phyloP scores from a whole-genome alignment of 2,329 filamentous ascomycete genomes.

The Neodidymelliopsis sp. region DNA sequence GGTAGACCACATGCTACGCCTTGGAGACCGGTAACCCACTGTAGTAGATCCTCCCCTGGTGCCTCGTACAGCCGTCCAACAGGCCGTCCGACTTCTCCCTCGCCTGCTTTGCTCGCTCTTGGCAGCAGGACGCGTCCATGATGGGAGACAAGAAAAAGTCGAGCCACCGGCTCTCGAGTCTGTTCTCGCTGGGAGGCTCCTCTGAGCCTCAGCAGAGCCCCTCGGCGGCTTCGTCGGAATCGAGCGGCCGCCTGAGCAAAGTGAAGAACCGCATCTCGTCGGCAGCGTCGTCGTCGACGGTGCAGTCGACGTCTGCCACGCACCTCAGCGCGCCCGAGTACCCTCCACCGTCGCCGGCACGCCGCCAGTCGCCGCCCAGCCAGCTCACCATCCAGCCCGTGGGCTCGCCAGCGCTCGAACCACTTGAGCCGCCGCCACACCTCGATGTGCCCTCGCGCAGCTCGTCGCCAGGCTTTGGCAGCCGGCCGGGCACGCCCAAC shows the following conservation, averaged over 20 bases:
- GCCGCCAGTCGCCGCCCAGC: slow-evolving; percentile 19
- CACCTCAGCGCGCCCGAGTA: slow-evolving; percentile 41
- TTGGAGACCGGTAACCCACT: slow-evolving; percentile 8
- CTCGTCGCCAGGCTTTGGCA: slow-evolving; percentile 35
- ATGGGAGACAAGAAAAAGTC: slow-evolving; percentile 43
- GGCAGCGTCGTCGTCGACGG: slow-evolving; percentile 16
- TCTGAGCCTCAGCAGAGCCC: slow-evolving; percentile 25
- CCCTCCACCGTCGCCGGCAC: slow-evolving; percentile 34
- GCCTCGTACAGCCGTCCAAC: slow-evolving; percentile 3
- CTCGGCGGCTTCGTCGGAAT: slow-evolving; percentile 39
- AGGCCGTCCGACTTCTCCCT: background rate
- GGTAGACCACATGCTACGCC: slow-evolving; percentile 21
- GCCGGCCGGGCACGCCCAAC: slow-evolving; percentile 33
- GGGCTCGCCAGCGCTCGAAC: slow-evolving; percentile 31
- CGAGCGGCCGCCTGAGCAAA: slow-evolving; percentile 39
- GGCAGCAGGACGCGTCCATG: slow-evolving; percentile 18
- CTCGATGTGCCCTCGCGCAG: slow-evolving; percentile 37
- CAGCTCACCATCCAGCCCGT: slow-evolving; percentile 41
- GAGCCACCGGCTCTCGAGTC: slow-evolving; percentile 43
- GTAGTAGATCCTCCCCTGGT: slow-evolving; percentile 5
- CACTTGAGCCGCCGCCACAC: slow-evolving; percentile 39
- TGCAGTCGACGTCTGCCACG: slow-evolving; percentile 16
- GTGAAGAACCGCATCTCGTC: slow-evolving; percentile 45
- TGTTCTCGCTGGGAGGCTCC: slow-evolving; percentile 38
- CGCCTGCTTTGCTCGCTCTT: too few species aligned